Evolutionary conservation across 2,329 filamentous ascomycete species (phyloP).

Genomic region (Pseudocercospora vitis): DNA sequence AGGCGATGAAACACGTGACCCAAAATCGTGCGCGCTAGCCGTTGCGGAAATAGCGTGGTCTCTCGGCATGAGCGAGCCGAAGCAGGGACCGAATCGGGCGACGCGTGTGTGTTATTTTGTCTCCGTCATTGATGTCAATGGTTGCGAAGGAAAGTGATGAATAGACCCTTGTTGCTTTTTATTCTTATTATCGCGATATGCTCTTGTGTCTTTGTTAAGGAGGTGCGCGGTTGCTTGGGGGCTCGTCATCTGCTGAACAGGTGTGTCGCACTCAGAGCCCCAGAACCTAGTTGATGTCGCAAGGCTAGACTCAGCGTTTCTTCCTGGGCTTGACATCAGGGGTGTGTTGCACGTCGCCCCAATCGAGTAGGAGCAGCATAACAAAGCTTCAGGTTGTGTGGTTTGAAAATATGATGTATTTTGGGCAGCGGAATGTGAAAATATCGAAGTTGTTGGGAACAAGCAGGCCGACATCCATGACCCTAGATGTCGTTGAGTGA

Average conservation of each 20-base stretch:
- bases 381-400: not conserved
- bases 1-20: not conserved
- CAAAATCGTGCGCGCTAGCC: not conserved
- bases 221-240: slow-evolving; percentile 8
- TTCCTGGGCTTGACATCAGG: not conserved
- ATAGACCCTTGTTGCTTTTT: not conserved
- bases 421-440: slow-evolving; percentile 1
- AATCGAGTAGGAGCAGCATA: not conserved
- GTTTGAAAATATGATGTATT: not conserved
- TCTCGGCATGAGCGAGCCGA: not conserved
- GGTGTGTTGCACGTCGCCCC: slow-evolving; percentile 2
- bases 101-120: no score
- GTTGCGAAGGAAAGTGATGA: no score
- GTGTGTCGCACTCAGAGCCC: not conserved
- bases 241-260: not conserved
- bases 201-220: slow-evolving; percentile 1
- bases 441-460: not conserved
- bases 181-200: no score
- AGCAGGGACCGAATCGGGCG: no score
- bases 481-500: not conserved
- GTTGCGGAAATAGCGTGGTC: not conserved
- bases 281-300: not conserved
- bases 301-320: not conserved
- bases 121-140: no score
- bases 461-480: not conserved